A percentile compares a stretch with the other conserved stretches of the same genome.
These are phyloP conservation scores for Asterophora lycoperdoides DNA, from an alignment of 768 basidiomycete species.

Conservation along the genomic window DNA sequence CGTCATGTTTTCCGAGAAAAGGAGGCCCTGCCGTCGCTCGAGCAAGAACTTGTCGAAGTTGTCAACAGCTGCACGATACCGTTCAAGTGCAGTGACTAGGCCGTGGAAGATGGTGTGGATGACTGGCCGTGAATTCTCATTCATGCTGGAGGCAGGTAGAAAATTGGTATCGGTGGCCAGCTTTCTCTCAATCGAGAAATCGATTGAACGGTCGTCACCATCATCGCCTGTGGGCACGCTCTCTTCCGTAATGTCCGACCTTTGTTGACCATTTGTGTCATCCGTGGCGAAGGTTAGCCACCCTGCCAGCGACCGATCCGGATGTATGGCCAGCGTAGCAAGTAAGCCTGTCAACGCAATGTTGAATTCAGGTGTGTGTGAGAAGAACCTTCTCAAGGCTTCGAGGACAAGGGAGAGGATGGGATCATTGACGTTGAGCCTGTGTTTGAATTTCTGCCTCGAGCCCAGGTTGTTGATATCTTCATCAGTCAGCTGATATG, in stretches of 20 bases:
- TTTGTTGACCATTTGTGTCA: conserved; percentile 28
- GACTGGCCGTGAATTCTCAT: conserved; percentile 71
- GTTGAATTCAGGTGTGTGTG: conserved; percentile 82
- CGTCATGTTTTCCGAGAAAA: conserved; percentile 88
- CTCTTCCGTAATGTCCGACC: conserved; percentile 13
- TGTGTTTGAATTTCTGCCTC: conserved; percentile 56
- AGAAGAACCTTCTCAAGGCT: conserved; percentile 73
- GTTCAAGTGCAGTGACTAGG: conserved; percentile 76
- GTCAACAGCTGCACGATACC: conserved; percentile 69
- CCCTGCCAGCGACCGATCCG: conserved; percentile 79
- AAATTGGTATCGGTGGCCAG: conserved; percentile 52
- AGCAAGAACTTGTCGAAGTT: conserved; percentile 81
- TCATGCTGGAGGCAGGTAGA: conserved; percentile 63
- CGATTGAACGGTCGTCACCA: conserved; percentile 78
- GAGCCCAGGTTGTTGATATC: conserved; percentile 33
- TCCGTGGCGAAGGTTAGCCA: conserved; percentile 74
- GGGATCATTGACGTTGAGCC: conserved; percentile 74
- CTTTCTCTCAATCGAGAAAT: conserved; percentile 66
- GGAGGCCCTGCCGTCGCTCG: conserved; percentile 82
- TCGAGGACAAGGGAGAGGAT: conserved; percentile 69
- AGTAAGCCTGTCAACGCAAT: conserved; percentile 83
- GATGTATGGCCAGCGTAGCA: conserved; percentile 77
- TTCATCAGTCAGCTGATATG: conserved; percentile 46
- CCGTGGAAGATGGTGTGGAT: conserved; percentile 78
- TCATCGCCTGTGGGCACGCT: conserved; percentile 37